Evolutionary conservation across 1,284 basidiomycete species (phyloP).

Genomic region (Marasmius sp.): DNA sequence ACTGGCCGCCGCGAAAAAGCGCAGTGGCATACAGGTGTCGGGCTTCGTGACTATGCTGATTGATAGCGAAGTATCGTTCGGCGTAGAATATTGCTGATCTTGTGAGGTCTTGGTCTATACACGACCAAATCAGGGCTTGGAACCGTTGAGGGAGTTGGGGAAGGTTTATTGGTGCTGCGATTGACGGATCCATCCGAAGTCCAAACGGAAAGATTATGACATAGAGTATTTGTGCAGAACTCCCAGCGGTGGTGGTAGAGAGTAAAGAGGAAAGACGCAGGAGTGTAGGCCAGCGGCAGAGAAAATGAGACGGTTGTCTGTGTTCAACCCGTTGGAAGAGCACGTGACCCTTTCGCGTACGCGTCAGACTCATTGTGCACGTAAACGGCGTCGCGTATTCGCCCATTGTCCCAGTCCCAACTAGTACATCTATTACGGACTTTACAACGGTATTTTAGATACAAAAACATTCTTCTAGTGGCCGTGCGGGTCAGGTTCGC

Average conservation of each 20-base stretch:
- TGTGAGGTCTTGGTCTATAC: slow-evolving; percentile 73
- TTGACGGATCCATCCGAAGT: slow-evolving; percentile 7
- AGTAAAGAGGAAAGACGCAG: background rate
- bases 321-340: background rate
- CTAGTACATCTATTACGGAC: background rate
- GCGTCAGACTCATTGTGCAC: background rate
- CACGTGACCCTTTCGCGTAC: background rate
- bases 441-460: background rate
- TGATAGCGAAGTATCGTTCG: slow-evolving; percentile 72
- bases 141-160: slow-evolving; percentile 63
- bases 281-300: background rate
- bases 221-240: background rate
- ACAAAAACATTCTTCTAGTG: slow-evolving; percentile 30
- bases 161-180: slow-evolving; percentile 2
- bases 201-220: slow-evolving; percentile 1
- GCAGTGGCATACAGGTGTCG: slow-evolving; percentile 82
- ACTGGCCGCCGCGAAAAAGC: slow-evolving; percentile 71
- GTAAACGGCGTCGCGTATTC: no score
- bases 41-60: slow-evolving; percentile 73
- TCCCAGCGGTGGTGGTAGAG: background rate
- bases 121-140: slow-evolving; percentile 69
- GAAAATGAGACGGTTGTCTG: background rate
- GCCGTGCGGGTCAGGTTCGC: slow-evolving; percentile 63
- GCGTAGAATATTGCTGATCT: slow-evolving; percentile 81
- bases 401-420: background rate